Conservation (phyloP, 306 rosid genomes). For the Cucumis cinereus region DNA sequence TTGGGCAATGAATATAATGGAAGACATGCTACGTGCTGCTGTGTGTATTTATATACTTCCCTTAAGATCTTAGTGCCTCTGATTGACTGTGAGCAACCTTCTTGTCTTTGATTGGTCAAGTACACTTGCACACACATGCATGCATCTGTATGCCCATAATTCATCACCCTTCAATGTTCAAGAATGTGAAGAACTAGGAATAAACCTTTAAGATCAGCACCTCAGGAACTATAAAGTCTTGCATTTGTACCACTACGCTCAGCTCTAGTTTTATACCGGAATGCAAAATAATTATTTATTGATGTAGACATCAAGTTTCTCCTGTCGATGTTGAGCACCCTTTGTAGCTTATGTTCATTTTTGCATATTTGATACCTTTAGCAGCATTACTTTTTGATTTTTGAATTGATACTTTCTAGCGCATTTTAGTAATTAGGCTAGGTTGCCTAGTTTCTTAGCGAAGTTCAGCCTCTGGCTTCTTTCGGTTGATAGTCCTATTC, state of each 20-base stretch:
- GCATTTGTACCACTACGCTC: background rate
- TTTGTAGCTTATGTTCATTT: background rate
- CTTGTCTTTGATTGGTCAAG: slow-evolving; percentile 16
- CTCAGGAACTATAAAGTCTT: background rate
- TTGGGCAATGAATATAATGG: slow-evolving; percentile 96
- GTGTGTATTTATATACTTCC: slow-evolving; percentile 79
- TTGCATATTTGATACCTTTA: background rate
- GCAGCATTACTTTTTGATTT: background rate
- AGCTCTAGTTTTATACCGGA: background rate
- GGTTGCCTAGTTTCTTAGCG: background rate
- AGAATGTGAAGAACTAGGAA: background rate
- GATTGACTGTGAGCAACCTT: slow-evolving; percentile 32
- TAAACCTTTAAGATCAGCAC: background rate
- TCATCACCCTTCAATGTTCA: background rate
- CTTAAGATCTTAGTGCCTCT: slow-evolving; percentile 38
- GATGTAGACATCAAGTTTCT: background rate
- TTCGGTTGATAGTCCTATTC: background rate
- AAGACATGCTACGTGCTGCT: slow-evolving; percentile 92
- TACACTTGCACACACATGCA: background rate
- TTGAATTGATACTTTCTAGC: background rate
- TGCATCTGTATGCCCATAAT: background rate
- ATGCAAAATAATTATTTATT: background rate
- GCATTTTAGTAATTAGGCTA: background rate
- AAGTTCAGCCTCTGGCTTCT: background rate
- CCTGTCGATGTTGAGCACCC: background rate